Evolutionary conservation across 2,329 filamentous ascomycete species (phyloP), one percentile per base, ranked within the genome.

Genomic region (Xylaria multiplex): DNA sequence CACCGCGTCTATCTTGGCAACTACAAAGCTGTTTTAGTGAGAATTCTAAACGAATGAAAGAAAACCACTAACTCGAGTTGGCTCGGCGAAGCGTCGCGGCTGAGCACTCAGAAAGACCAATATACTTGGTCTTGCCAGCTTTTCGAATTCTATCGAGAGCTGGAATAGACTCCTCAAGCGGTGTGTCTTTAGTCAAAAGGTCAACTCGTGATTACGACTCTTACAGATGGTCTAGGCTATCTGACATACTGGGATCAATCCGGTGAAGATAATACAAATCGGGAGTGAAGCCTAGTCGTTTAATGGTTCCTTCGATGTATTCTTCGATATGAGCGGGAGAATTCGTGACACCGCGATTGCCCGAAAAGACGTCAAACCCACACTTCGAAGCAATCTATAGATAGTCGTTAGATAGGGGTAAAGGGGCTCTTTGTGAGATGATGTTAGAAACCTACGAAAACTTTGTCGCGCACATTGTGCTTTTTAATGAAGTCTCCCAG

Each of bases 221-320:
- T 16, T 19, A 1, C 24, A 6, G 3, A 54, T 54, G 3, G 11
- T 9, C 49, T n/a, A 30, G 7, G 9, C 30, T 6, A 35, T 30
- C 16, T 53, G 6, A 40, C 50, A 45, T 56, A 56, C 53, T 43
- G 8, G 53, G 53, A 32, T 56, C 53, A 30, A 56, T 56, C 2
- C 40, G 37, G 22, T 45, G 53, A 30, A 56, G 53, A 27, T 43
- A 56, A 9, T 56, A 56, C 40, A 56, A 19, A 13, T 56, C 53
- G 37, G 53, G 53, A 3, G 53, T 30, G 7, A 56, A 54, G 52
- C 40, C 53, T 3, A 56, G 53, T 43, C 53, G 53, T 32, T 56
- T 32, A 19, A 56, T 56, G 9, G 53, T 56, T 43, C 53, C 53
- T 19, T 56, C 40, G 16, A 56, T 56, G 40, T 56, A 45, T 14